Base-by-base conservation (phyloP, 805 yeast genomes). In the Candida dajiaensis region DNA sequence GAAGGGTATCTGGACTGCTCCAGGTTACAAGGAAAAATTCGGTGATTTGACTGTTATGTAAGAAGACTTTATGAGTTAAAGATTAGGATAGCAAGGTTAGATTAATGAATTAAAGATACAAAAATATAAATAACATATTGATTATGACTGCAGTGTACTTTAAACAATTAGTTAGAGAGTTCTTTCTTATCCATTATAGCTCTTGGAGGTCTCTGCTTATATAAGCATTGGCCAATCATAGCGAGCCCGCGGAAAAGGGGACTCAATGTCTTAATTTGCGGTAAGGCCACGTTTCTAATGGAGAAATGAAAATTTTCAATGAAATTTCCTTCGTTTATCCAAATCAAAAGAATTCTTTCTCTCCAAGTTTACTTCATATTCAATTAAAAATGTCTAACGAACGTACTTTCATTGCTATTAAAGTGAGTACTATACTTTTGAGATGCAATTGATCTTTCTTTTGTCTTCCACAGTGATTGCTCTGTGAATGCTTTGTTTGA, bases 21-120 rank as follows among this genome's bases (percentile, higher is more conserved):
- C 98, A 63, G 96, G 97, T 63, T 94, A 94, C 83, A 83, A 86
- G 74, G 98, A 94, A 74, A 94, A 90, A 83, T 94, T 94, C 71
- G 98, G 98, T 72, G 88, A 86, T 69, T 81, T 92, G 73, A 89
- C 92, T 64, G 89, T 89, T 69, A 94, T 92, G 97, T 73, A 59
- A 36, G 25, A 36, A 20, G 10, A 20, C 3, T 19, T 36, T 13
- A 36, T 19, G 20, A n/a, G 36, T 16, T 16, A 33, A 33, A 33
- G 35, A 29, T 29, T 18, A 29, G 35, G 35, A n/a, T n/a, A 29
- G 35, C n/a, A 6, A 29, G 35, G n/a, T 33, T 33, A 33, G 36
- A 33, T 16, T 33, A 33, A 33, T 33, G 36, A 33, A 33, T 33
- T 33, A 33, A 33, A 33, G 36, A 33, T 33, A 33, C 20, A 33